Evolutionary conservation across 805 yeast genomes (phyloP), one percentile per base, ranked within the genome.

Genomic region (Starmerella gropengiesseri): DNA sequence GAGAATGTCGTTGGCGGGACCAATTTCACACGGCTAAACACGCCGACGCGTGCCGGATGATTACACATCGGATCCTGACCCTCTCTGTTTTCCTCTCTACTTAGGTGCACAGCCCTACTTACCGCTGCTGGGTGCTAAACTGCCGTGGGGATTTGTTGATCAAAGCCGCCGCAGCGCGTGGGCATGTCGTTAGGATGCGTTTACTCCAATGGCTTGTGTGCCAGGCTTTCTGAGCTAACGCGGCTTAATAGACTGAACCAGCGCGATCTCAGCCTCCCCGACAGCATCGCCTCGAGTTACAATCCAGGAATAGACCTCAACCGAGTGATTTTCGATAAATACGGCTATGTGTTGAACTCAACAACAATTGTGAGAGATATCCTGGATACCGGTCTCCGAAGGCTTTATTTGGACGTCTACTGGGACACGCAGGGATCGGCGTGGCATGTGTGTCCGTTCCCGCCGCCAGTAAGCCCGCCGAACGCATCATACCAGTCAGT

Each of bases 361-460:
- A 42, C 64, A n/a, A 18, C 40, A 4, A 37, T 36, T 7, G 25
- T 61, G 9, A 40, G 34, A 17, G 48, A 42, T 8, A 47, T 59
- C 6, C 53, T 68, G 23, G 53, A 50, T 12, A 52, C 51, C 0
- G 73, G 74, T 5, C 59, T 59, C 36, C 60, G 55, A 19, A 52
- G 60, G 4, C 37, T 68, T 16, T 54, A 61, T 47, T 30, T 73
- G 6, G 77, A 76, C 51, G 52, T 74, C n/a, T 74, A 68, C 55
- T 75, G 73, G 73, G 71, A 71, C 54, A 60, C 61, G 27, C 52
- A 49, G 32, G 56, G 60, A 7, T 36, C 48, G 9, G 49, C 44
- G 33, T 74, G 78, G 78, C 78, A 73, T 55, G 56, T 74, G 18
- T 75, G 80, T 49, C 80, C 80, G 1, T 68, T 62, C 3, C 38